Evolutionary conservation across 2,329 filamentous ascomycete species (phyloP).

Genomic region (Penicillium sp.): DNA sequence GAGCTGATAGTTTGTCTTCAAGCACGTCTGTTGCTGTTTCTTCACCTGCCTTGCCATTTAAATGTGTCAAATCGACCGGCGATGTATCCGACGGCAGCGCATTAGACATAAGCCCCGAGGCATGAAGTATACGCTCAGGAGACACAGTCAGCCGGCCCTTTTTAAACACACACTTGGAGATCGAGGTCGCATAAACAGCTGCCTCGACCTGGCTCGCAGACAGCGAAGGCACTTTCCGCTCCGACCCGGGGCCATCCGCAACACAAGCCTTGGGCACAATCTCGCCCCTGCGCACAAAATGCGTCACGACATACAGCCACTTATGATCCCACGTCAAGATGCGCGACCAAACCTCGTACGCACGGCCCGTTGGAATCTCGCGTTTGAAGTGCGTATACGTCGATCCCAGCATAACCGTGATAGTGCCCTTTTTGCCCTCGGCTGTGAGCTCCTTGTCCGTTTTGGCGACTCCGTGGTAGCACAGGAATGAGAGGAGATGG

Average conservation of each 20-base stretch:
- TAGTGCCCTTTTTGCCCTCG: conserved; percentile 9
- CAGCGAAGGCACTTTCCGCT: no score
- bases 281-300: conserved; percentile 20
- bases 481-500: conserved; percentile 37
- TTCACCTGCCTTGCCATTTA: not conserved
- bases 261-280: conserved; percentile 10
- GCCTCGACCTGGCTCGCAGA: conserved; percentile 5
- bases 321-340: conserved; percentile 28
- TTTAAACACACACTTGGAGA: conserved; percentile 17
- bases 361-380: conserved; percentile 21
- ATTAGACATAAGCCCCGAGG: conserved; percentile 7
- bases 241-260: no score
- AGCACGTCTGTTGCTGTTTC: not conserved
- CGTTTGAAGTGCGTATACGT: conserved; percentile 19
- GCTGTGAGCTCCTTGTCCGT: conserved; percentile 3
- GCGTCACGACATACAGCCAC: conserved; percentile 28
- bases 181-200: conserved; percentile 7
- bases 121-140: conserved; percentile 8
- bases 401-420: conserved; percentile 18
- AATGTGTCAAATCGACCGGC: not conserved
- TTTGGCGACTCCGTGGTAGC: conserved; percentile 11
- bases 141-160: conserved; percentile 23
- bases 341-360: conserved; percentile 23
- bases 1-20: not conserved
- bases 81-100: not conserved